Base-by-base conservation (phyloP, 495 filamentous ascomycete genomes). In the Daldinia vernicosa region DNA sequence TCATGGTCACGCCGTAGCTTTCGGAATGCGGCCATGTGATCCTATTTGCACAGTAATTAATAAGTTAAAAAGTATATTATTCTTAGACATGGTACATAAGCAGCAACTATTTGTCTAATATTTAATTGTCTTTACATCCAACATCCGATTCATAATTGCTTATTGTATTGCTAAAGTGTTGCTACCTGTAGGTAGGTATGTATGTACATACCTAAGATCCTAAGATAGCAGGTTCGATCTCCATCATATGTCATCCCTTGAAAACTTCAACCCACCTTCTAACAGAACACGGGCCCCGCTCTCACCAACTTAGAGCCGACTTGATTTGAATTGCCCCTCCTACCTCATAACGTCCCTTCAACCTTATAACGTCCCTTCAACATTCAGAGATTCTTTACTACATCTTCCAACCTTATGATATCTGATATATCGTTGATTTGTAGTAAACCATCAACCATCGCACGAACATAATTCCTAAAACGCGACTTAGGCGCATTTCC, bases 1-100 rank as follows among this genome's bases (percentile, higher is more conserved):
- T 54, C 55, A 51, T 60, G 56, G 60, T 71, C 68, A 73, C 69
- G 54, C 37, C 28, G 59, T 68, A 61, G 58, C 58, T 67, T 27
- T 66, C 61, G n/a, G 40, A n/a, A 72, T 55, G 28, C 40, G 40
- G 65, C 47, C 70, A 73, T 73, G 70, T 73, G 70, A 73, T 61
- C 70, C 24, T 28, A 61, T 33, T 19, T 56, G 43, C 9, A 47
- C 17, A 47, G 43, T 47, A 47, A 47, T 47, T 47, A 47, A 47
- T 57, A 24, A 57, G 32, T 27, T 27, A 26, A 40, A 37, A 47
- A 47, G 43, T 11, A 47, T 22, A 47, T 47, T 47, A 22, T 12
- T 24, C 17, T 56, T 32, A 33, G 17, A 27, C 9, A 56, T 3
- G 0, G 11, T 56, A 12, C 22, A 3, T 57, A 57, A 15, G 53